Base-by-base conservation (phyloP, 2,329 filamentous ascomycete genomes). In the Curvularia spicifera region DNA sequence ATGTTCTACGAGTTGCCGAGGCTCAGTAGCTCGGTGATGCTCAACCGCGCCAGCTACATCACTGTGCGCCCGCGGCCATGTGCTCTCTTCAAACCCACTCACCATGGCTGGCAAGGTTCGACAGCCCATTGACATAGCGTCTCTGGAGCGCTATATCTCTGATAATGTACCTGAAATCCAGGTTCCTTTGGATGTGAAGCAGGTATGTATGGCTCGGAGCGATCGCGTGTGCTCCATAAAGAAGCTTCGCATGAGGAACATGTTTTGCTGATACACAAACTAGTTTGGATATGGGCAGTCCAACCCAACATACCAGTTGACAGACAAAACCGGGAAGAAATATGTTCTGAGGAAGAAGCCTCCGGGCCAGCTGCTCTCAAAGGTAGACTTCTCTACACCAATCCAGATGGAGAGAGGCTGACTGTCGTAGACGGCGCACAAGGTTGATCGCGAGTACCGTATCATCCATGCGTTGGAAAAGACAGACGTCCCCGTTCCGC, bases 321-420 rank as follows among this genome's bases (percentile, higher is more conserved):
- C 88, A 15, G 88, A 88, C 51, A 83, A 87, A 65, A 83, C 87
- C 73, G 87, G 88, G 51, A 78, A 82, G 67, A 87, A 88, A 73
- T 97, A 89, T 79, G 95, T 99, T 33, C 85, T 98, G 82, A 91
- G 95, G 76, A 98, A 99, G 85, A 98, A 98, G 81, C 95, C 95
- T 0, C 94, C 95, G n/a, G 95, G 95, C 64, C 88, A 89, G 80
- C 88, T 99, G 39, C 84, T 98, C 49, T 97, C 92, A 69, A 71
- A 72, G 63, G 69, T 68, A 58, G 10, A 31, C 18, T 12, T 13
- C 5, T 28, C 13, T 22, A 8, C 35, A 5, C 18, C 45, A 47
- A 35, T 22, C 9, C 5, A 4, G 29, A 15, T 10, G 8, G 7
- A 43, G 8, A 18, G 22, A 47, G 39, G 22, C 29, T 57, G 22